Evolutionary conservation across 2,329 filamentous ascomycete genomes (phyloP), one percentile per base, ranked within the genome.

Genomic region (Arachnomyces sp.): DNA sequence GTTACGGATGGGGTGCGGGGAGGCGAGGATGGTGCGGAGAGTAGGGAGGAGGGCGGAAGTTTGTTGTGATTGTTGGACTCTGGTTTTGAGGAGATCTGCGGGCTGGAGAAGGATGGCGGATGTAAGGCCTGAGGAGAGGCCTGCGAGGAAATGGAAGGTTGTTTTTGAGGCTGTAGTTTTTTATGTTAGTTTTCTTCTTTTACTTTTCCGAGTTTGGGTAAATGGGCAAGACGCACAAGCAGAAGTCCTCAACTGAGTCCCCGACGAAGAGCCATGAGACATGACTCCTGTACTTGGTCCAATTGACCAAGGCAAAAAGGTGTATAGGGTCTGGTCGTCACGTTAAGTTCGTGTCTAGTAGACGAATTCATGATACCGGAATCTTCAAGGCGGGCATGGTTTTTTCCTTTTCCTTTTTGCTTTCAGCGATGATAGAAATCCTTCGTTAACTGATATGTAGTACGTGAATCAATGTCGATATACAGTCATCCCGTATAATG

Each of bases 1-100:
- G 32, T 79, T 77, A 25, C 78, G 75, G 47, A 94, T 69, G 3
- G 84, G 81, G 7, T 78, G 69, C 1, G 77, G 77, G 15, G 76
- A 80, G 51, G 69, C 67, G 47, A 83, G 75, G 57, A 94, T 86
- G 28, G 78, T 69, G 53, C 78, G 77, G 44, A 94, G 69, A 13
- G 84, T 84, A 16, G 71, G 68, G 39, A 77, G 63, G 42, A 96
- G 76, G 2, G 86, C 79, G 49, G 77, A 75, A 32, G 77, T 74
- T 44, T 64, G 48, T 36, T 79, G 79, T 28, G 86, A 86, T 63
- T 96, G 92, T 61, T 98, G 92, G 31, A 96, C 82, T 34, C 92
- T 83, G 21, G 92, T 98, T 66, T 98, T 98, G 60, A 98, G 80
- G 3, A 98, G 81, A 66, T 98, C 92, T 55, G 92, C 84, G 17